These are phyloP conservation scores for Pseudotulostoma volvatum DNA, from an alignment of 495 filamentous ascomycete genomes.

Conservation along the genomic window DNA sequence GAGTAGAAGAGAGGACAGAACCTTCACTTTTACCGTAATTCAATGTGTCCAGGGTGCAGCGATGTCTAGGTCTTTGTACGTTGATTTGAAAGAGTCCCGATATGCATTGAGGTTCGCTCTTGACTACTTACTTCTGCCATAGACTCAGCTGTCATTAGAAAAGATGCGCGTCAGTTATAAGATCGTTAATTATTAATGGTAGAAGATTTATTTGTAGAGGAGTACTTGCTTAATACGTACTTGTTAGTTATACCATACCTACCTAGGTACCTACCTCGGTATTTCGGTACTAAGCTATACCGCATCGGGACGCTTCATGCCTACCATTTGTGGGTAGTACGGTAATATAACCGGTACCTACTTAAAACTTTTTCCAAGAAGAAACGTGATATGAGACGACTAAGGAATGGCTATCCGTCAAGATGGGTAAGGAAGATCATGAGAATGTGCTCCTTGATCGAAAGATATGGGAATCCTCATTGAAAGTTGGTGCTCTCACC, in stretches of 20 bases:
- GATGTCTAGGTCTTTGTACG: constrained; percentile 10
- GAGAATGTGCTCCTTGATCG: constrained; percentile 6
- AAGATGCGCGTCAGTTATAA: too few species aligned
- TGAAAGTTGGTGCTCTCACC: constrained; percentile 35
- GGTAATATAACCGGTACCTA: too few species aligned
- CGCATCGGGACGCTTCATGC: too few species aligned
- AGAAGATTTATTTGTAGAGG: too few species aligned
- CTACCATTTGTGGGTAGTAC: too few species aligned
- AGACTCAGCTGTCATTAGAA: background rate
- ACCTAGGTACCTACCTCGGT: too few species aligned
- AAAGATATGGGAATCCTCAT: constrained; percentile 20
- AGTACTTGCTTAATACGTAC: too few species aligned
- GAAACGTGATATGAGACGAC: too few species aligned
- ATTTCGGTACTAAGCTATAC: too few species aligned
- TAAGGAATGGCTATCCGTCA: constrained; percentile 7
- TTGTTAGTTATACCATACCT: too few species aligned
- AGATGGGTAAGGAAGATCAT: constrained; percentile 16
- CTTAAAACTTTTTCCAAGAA: too few species aligned
- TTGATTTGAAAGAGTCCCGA: constrained; percentile 14
- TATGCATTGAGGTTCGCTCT: constrained; percentile 18
- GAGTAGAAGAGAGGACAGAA: constrained; percentile 5
- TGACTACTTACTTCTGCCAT: constrained; percentile 8
- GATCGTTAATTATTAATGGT: too few species aligned
- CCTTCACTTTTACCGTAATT: constrained; percentile 15
- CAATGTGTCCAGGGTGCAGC: constrained; percentile 12